These are phyloP conservation scores for Mycena vitilis DNA, from an alignment of 768 basidiomycete genomes.

Conservation along the genomic window DNA sequence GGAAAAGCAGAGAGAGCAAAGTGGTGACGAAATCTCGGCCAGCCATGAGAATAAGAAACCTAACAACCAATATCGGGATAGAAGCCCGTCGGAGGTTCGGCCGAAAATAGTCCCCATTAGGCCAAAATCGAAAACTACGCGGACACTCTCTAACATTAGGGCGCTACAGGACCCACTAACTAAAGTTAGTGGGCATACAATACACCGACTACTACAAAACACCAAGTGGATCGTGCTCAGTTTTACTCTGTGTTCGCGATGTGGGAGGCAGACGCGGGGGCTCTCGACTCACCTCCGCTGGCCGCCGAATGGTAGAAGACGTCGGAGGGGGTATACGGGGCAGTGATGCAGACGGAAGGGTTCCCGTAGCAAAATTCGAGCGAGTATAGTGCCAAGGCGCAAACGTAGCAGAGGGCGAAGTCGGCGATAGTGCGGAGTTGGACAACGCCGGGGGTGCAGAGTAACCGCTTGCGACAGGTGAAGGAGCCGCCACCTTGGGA, in stretches of 20 bases:
- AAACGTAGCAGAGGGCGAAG: constrained; percentile 30
- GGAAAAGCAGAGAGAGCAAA: no score
- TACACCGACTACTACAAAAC: constrained; percentile 39
- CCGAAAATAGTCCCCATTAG: no score
- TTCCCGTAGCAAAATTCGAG: constrained; percentile 57
- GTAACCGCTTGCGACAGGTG: constrained; percentile 15
- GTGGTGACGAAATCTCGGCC: no score
- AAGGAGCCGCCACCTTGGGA: constrained; percentile 11
- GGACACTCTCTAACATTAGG: no score
- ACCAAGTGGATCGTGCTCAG: constrained; percentile 56
- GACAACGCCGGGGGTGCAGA: constrained; percentile 31
- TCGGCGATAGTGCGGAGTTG: constrained; percentile 27
- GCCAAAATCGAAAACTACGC: no score
- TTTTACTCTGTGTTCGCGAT: constrained; percentile 25
- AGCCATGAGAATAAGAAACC: no score
- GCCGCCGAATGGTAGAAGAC: constrained; percentile 50
- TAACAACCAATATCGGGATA: no score
- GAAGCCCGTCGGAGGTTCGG: no score
- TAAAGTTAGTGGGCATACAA: no score
- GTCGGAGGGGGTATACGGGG: constrained; percentile 65
- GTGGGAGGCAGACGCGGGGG: constrained; percentile 42
- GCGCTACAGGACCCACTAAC: no score
- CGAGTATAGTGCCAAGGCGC: constrained; percentile 71
- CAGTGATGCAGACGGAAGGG: constrained; percentile 54
- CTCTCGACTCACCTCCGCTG: constrained; percentile 38